Conservation (phyloP, 352 stramenopile genomes). For the Globisporangium paroecandrum region DNA sequence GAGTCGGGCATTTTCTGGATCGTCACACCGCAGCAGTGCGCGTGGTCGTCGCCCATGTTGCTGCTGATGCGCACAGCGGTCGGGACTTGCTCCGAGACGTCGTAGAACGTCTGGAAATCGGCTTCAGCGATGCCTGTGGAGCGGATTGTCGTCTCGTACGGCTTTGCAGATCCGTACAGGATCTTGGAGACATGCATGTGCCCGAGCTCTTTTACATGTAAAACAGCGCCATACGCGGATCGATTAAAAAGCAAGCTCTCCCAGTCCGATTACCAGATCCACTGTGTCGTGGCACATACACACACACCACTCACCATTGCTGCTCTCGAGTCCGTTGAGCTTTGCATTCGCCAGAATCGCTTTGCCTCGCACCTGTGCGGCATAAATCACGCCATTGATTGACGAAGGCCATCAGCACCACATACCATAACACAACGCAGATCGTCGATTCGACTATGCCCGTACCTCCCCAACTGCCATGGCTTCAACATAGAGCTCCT, state of each 20-base stretch:
- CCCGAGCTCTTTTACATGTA: constrained; percentile 18
- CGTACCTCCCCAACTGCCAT: constrained; percentile 74
- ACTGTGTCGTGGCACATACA: not conserved
- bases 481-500: constrained; percentile 76
- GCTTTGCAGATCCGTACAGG: constrained; percentile 64
- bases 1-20: constrained; percentile 79
- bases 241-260: not conserved
- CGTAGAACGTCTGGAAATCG: constrained; percentile 84
- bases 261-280: not conserved
- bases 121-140: constrained; percentile 56
- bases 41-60: constrained; percentile 37
- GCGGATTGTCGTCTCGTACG: constrained; percentile 74
- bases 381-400: not conserved
- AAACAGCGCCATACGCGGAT: not conserved
- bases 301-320: constrained; percentile 3
- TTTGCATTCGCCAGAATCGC: constrained; percentile 29
- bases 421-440: not conserved
- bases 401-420: not conserved
- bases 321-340: constrained; percentile 1
- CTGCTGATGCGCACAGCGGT: constrained; percentile 78
- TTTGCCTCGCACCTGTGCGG: constrained; percentile 59
- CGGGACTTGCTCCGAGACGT: constrained; percentile 82
- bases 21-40: constrained; percentile 68
- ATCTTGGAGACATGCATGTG: constrained; percentile 81
- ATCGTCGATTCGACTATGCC: not conserved